Conservation (phyloP, 2,329 filamentous ascomycete genomes). For the Aspergillus texensis region DNA sequence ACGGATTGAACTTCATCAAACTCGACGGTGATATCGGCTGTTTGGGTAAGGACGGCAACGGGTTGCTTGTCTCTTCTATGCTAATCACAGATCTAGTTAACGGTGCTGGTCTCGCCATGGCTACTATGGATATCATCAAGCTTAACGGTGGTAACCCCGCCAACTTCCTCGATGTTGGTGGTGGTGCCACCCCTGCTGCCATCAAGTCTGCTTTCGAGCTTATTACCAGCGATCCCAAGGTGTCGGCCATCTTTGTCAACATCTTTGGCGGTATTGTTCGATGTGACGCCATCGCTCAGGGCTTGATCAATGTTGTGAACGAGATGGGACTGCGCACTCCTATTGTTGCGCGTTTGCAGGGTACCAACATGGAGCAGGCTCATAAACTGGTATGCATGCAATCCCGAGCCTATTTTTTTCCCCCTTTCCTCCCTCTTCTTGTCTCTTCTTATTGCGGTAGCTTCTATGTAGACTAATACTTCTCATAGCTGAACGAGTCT, state of each 20-base stretch:
- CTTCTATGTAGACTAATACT: slow-evolving; percentile 5
- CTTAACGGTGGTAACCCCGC: slow-evolving; percentile 93
- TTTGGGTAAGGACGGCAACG: slow-evolving; percentile 53
- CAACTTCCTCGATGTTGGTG: slow-evolving; percentile 98
- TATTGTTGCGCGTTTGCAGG: slow-evolving; percentile 95
- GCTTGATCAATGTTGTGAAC: slow-evolving; percentile 92
- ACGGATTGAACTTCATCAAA: slow-evolving; percentile 99
- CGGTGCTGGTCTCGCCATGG: slow-evolving; percentile 98
- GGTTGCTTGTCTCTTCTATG: slow-evolving; percentile 2
- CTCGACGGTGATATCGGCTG: slow-evolving; percentile 99
- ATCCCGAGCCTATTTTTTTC: background rate
- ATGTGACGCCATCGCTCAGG: slow-evolving; percentile 95
- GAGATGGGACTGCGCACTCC: slow-evolving; percentile 94
- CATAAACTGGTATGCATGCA: slow-evolving; percentile 66
- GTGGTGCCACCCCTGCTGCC: slow-evolving; percentile 92
- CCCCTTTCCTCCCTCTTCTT: background rate
- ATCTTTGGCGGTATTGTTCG: slow-evolving; percentile 99
- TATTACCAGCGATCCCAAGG: slow-evolving; percentile 97
- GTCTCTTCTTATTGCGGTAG: background rate
- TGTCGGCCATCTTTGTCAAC: slow-evolving; percentile 99
- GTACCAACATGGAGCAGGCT: slow-evolving; percentile 95
- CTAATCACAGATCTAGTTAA: slow-evolving; percentile 64
- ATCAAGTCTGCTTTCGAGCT: slow-evolving; percentile 98
- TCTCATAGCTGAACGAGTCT: slow-evolving; percentile 79
- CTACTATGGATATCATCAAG: slow-evolving; percentile 99